Percentiles rank a stretch among this genome's conserved stretches.
Evolutionary conservation across 345 rosid species (phyloP).

Genomic region (Aquilaria yunnanensis): DNA sequence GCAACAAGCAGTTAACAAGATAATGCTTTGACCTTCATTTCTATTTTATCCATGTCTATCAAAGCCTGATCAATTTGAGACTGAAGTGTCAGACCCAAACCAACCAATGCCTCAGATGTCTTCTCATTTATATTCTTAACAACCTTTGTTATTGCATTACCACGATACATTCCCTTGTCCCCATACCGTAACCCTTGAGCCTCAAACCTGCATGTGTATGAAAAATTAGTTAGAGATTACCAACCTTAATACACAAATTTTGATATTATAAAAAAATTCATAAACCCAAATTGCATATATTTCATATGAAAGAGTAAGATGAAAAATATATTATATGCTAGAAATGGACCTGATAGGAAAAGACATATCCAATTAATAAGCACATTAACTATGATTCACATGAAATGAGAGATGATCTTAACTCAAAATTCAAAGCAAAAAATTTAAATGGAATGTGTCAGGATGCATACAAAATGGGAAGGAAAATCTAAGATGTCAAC

Average conservation of each 20-base stretch:
- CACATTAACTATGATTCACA: too few relatives aligned
- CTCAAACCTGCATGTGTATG: conserved; percentile 52
- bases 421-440: too few relatives aligned
- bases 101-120: conserved; percentile 76
- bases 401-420: too few relatives aligned
- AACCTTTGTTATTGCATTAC: conserved; percentile 85
- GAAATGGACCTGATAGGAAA: too few relatives aligned
- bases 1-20: neutral
- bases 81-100: conserved; percentile 93
- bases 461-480: neutral
- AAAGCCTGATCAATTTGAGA: conserved; percentile 92
- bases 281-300: neutral
- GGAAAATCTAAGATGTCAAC: neutral
- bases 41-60: conserved; percentile 94
- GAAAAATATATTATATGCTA: too few relatives aligned
- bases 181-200: conserved; percentile 94
- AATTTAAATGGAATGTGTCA: too few relatives aligned
- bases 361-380: too few relatives aligned
- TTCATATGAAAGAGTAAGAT: too few relatives aligned
- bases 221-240: conserved; percentile 5
- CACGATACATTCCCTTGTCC: conserved; percentile 84
- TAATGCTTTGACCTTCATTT: conserved; percentile 60
- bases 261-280: too few relatives aligned
- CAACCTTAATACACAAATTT: too few relatives aligned
- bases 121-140: conserved; percentile 86